These are phyloP conservation scores for Calonectria pauciramosa DNA, from an alignment of 2,329 filamentous ascomycete genomes.

Conservation along the genomic window DNA sequence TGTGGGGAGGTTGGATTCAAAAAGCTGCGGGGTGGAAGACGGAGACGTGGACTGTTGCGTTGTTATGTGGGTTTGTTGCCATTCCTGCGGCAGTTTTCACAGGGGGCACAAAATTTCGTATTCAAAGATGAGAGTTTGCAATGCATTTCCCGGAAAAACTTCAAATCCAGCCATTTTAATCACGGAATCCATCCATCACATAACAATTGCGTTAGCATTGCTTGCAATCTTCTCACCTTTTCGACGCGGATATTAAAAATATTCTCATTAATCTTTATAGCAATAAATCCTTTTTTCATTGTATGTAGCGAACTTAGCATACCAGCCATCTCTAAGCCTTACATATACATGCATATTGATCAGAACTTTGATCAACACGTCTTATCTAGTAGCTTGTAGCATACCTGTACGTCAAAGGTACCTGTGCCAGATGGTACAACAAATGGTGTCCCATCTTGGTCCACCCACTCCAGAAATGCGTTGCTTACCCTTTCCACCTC, in stretches of 20 bases:
- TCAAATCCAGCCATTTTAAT: no score
- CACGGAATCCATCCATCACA: no score
- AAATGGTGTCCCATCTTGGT: neutral
- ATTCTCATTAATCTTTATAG: no score
- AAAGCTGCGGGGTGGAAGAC: neutral
- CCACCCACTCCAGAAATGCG: neutral
- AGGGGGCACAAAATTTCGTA: neutral
- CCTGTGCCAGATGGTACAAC: neutral
- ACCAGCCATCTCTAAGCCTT: neutral
- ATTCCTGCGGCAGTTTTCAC: neutral
- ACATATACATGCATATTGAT: neutral
- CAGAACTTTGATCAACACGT: fast-evolving
- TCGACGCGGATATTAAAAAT: no score
- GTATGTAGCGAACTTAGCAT: fast-evolving
- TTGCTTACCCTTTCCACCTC: neutral
- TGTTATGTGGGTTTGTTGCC: neutral
- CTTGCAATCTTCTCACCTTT: no score
- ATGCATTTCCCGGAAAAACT: no score
- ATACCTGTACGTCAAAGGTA: neutral
- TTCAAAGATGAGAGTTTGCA: neutral
- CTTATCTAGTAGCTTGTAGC: neutral
- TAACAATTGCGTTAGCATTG: no score
- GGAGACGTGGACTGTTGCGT: neutral
- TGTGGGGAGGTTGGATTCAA: neutral
- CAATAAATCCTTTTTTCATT: no score